Conservation (phyloP, 108 stramenopile species). For the Chaetoceros tenuissimus region DNA sequence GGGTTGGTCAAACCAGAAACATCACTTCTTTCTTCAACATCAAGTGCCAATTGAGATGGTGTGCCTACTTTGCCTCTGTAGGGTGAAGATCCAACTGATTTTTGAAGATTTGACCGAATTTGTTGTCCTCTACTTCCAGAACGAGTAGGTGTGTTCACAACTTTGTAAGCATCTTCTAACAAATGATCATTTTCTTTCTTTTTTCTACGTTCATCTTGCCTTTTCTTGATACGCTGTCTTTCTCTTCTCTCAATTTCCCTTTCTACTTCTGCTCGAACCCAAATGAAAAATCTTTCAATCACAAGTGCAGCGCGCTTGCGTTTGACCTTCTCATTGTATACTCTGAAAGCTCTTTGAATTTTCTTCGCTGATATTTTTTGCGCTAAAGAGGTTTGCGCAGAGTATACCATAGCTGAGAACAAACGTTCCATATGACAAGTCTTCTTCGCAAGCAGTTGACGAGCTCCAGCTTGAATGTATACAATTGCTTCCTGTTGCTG, state of each 20-base stretch:
- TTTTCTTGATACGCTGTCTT: slow-evolving; percentile 33
- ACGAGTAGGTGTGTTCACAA: background rate
- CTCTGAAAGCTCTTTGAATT: slow-evolving; percentile 34
- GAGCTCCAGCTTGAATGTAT: slow-evolving; percentile 54
- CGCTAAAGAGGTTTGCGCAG: slow-evolving; percentile 20
- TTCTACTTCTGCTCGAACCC: slow-evolving; percentile 57
- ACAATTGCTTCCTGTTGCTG: slow-evolving; percentile 57
- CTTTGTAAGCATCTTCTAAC: slow-evolving; percentile 29
- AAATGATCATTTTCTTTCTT: slow-evolving; percentile 33
- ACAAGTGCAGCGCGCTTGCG: slow-evolving; percentile 46
- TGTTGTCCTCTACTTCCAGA: background rate
- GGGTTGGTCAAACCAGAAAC: background rate
- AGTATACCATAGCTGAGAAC: slow-evolving; percentile 21
- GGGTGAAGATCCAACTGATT: background rate
- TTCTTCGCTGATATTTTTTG: slow-evolving; percentile 49
- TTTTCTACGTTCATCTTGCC: slow-evolving; percentile 23
- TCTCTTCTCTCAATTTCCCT: slow-evolving; percentile 32
- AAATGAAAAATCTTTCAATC: slow-evolving; percentile 64
- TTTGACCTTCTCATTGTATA: slow-evolving; percentile 16
- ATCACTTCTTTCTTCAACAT: background rate
- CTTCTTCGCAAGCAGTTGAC: slow-evolving; percentile 43
- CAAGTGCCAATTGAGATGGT: background rate
- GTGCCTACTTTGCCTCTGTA: no score
- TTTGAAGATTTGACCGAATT: background rate
- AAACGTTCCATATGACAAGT: slow-evolving; percentile 21